phyloP scores from a whole-genome alignment of 495 filamentous ascomycete genomes.

The Talaromyces thailandensis region DNA sequence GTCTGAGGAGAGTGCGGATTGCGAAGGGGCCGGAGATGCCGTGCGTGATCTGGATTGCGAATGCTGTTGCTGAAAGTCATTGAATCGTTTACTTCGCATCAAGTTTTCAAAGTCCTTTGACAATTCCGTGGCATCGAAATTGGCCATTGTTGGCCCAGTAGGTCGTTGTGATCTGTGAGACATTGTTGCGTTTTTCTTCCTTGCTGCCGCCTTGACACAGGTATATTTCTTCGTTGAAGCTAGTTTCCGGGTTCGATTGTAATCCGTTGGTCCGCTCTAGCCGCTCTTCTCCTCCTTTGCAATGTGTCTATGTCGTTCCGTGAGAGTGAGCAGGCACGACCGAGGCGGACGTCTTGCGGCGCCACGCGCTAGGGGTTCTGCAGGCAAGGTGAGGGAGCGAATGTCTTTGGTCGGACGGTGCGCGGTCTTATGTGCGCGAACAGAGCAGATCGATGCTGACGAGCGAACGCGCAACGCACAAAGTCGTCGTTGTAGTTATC shows the following conservation, averaged over 20 bases:
- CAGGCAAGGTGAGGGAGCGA: neutral
- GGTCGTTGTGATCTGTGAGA: neutral
- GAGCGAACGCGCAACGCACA: neutral
- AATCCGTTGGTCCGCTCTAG: neutral
- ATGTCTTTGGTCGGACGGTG: neutral
- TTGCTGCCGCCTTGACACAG: neutral
- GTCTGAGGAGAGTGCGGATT: constrained; percentile 30
- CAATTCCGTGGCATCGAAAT: constrained; percentile 39
- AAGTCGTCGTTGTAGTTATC: neutral
- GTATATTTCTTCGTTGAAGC: neutral
- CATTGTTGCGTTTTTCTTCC: neutral
- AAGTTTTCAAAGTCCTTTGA: constrained; percentile 67
- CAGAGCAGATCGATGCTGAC: neutral
- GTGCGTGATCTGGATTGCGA: constrained; percentile 49
- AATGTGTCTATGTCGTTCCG: neutral
- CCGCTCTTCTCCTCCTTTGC: neutral
- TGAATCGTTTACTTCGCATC: constrained; percentile 68
- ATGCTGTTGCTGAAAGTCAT: constrained; percentile 53
- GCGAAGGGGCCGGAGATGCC: constrained; percentile 31
- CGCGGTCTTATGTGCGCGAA: neutral
- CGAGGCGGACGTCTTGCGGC: neutral
- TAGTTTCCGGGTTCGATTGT: neutral
- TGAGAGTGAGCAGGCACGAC: neutral
- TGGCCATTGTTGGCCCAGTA: constrained; percentile 10
- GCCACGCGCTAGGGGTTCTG: neutral